Evolutionary conservation across 2,329 filamentous ascomycete genomes (phyloP).

Genomic region (Cladophialophora bantiana): DNA sequence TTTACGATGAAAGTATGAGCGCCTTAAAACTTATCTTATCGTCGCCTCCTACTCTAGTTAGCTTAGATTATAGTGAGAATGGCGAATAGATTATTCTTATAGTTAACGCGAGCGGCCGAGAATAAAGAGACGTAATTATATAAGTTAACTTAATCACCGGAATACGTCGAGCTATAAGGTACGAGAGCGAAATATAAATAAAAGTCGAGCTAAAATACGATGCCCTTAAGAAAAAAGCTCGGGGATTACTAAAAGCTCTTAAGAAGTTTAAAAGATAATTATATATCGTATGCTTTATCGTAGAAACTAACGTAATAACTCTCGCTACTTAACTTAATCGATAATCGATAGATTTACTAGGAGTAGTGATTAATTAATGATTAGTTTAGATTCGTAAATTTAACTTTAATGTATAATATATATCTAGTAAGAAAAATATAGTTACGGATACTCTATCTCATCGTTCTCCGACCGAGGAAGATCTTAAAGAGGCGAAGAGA

Average conservation of each 20-base stretch:
- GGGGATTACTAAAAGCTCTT: not conserved
- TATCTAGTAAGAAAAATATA: not conserved
- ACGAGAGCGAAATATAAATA: not conserved
- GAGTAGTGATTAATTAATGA: not conserved
- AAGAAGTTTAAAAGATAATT: conserved; percentile 5
- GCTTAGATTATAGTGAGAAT: not conserved
- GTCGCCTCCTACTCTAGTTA: not conserved
- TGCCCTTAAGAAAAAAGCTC: not conserved
- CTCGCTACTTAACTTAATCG: not conserved
- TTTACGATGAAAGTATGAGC: not conserved
- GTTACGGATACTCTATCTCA: not conserved
- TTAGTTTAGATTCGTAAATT: not conserved
- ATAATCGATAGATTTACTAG: not conserved
- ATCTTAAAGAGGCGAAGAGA: not conserved
- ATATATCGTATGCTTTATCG: not conserved
- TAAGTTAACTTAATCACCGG: not conserved
- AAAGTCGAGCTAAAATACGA: not conserved
- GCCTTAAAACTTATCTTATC: not conserved
- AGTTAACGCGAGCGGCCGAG: not conserved
- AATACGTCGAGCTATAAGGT: not conserved
- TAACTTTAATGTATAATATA: not conserved
- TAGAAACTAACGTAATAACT: conserved; percentile 7
- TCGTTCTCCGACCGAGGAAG: not conserved
- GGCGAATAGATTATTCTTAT: not conserved
- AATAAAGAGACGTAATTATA: not conserved